Conservation (phyloP, 2,329 filamentous ascomycete species). For the Alternaria gansuensis region DNA sequence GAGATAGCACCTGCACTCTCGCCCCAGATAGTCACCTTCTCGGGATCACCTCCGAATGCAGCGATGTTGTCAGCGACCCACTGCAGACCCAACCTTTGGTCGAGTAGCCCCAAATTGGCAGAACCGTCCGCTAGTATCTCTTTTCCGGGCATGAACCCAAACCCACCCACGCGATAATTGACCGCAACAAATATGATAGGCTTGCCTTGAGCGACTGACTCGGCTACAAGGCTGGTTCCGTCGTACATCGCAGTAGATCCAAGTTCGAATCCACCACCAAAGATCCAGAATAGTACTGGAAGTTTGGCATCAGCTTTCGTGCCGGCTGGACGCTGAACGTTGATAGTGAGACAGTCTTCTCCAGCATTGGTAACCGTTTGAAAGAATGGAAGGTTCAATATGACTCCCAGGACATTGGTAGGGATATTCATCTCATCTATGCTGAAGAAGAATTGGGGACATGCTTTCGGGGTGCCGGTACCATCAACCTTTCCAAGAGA, state of each 20-base stretch:
- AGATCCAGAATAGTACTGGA: constrained; percentile 61
- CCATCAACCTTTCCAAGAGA: constrained; percentile 69
- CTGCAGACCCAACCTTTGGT: constrained; percentile 75
- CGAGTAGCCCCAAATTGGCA: constrained; percentile 74
- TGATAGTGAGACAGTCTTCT: constrained; percentile 58
- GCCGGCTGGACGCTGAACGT: constrained; percentile 54
- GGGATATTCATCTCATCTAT: constrained; percentile 53
- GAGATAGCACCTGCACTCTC: constrained; percentile 69
- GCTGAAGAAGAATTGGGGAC: constrained; percentile 75
- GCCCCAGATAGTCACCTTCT: constrained; percentile 82
- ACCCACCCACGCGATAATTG: constrained; percentile 79
- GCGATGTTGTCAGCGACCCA: constrained; percentile 82
- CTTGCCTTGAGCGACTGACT: constrained; percentile 62
- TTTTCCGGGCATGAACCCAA: constrained; percentile 75
- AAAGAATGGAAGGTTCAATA: constrained; percentile 54
- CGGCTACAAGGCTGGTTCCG: constrained; percentile 51
- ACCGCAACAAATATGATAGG: constrained; percentile 78
- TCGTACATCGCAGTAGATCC: constrained; percentile 54
- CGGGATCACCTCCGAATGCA: constrained; percentile 79
- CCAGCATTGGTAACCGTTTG: constrained; percentile 50
- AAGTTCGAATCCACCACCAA: constrained; percentile 55
- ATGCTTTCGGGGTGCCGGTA: constrained; percentile 66
- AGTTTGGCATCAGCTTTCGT: constrained; percentile 52
- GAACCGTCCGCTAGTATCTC: constrained; percentile 73
- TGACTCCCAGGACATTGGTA: constrained; percentile 47